phyloP scores from a whole-genome alignment of 371 early-diverging fungal species.

The Mortierella sp. region DNA sequence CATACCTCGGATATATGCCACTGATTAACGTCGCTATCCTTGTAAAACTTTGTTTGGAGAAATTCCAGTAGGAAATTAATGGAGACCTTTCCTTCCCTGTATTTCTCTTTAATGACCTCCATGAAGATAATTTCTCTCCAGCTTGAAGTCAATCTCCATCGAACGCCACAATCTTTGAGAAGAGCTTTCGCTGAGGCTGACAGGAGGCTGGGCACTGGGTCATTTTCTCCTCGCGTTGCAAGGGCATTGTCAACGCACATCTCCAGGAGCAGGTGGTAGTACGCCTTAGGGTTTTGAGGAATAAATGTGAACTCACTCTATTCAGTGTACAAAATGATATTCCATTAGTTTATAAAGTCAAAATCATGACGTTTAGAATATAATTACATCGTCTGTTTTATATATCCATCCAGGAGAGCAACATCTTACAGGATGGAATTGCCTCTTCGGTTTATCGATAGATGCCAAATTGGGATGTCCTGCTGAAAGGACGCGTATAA shows the following conservation, averaged over 20 bases:
- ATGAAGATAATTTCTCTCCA: slow-evolving; percentile 75
- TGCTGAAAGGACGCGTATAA: slow-evolving; percentile 41
- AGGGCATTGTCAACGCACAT: slow-evolving; percentile 72
- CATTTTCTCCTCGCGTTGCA: slow-evolving; percentile 61
- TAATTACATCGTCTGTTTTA: too few relatives aligned
- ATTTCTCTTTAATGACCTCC: slow-evolving; percentile 69
- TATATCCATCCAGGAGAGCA: background rate
- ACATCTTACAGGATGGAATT: slow-evolving; percentile 34
- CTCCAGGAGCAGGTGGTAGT: slow-evolving; percentile 66
- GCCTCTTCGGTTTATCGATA: slow-evolving; percentile 27
- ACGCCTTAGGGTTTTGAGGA: slow-evolving; percentile 69
- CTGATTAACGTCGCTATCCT: slow-evolving; percentile 60
- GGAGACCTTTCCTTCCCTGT: slow-evolving; percentile 59
- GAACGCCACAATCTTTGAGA: slow-evolving; percentile 75
- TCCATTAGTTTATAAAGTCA: background rate
- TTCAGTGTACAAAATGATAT: background rate
- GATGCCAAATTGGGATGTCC: slow-evolving; percentile 18
- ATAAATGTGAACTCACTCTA: slow-evolving; percentile 65
- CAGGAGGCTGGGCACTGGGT: slow-evolving; percentile 64
- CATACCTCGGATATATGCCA: slow-evolving; percentile 63
- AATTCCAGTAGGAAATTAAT: slow-evolving; percentile 63
- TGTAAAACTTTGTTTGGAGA: slow-evolving; percentile 60
- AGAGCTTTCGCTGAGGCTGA: slow-evolving; percentile 72
- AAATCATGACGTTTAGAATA: background rate
- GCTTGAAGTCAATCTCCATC: slow-evolving; percentile 78